These are phyloP conservation scores for Leishmania turanica DNA, from an alignment of 208 protist species.

Conservation along the genomic window DNA sequence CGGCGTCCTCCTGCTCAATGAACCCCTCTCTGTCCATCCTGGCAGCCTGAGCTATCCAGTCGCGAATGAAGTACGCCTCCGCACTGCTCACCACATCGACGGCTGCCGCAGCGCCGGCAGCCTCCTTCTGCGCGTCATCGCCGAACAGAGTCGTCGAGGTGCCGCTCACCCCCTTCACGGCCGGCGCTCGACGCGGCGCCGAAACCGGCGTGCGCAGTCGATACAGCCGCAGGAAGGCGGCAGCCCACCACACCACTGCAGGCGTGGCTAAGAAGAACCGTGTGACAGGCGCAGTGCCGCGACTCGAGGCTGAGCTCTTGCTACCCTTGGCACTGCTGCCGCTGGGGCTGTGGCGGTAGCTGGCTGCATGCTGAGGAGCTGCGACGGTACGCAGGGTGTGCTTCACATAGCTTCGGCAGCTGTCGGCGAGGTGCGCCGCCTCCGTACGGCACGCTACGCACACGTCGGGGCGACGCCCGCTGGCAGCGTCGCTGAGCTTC, in stretches of 20 bases:
- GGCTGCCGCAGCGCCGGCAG: background rate
- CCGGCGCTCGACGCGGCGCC: slow-evolving; percentile 2
- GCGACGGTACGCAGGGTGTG: slow-evolving; percentile 18
- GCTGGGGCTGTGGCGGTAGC: background rate
- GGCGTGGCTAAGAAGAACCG: slow-evolving; percentile 52
- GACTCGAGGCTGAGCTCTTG: background rate
- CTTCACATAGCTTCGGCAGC: slow-evolving; percentile 26
- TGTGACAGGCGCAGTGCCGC: slow-evolving; percentile 1
- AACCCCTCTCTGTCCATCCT: slow-evolving; percentile 30
- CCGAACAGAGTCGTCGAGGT: background rate
- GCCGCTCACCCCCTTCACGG: background rate
- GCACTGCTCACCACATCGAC: slow-evolving; percentile 35
- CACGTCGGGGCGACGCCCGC: slow-evolving; percentile 22
- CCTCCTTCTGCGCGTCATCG: background rate
- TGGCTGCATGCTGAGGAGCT: background rate
- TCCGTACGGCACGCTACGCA: slow-evolving; percentile 33
- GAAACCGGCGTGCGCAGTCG: slow-evolving; percentile 16
- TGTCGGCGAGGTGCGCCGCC: slow-evolving; percentile 12
- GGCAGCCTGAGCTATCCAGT: slow-evolving; percentile 38
- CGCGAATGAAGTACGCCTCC: slow-evolving; percentile 49
- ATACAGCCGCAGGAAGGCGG: slow-evolving; percentile 40
- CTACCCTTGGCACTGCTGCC: background rate
- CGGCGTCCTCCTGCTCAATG: slow-evolving; percentile 22
- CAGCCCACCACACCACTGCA: slow-evolving; percentile 46
- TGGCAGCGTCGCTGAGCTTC: slow-evolving; percentile 20